Conservation (phyloP, 148 eudicot genomes). For the Cornus kousa region DNA sequence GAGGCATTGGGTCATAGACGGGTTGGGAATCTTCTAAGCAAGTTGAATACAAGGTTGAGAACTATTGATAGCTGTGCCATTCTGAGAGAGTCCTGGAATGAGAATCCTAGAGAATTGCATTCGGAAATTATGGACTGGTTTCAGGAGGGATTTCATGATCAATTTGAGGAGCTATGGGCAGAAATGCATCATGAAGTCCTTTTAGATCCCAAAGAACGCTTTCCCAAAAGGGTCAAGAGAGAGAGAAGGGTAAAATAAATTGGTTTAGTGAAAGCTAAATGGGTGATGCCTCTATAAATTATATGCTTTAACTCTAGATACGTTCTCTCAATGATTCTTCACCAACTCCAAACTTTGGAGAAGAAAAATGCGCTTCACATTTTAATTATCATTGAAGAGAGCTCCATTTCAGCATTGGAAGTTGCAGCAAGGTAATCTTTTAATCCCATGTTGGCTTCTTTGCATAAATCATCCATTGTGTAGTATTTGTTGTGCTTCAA, state of each 20-base stretch:
- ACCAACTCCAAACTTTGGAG: background rate
- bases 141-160: slow-evolving; percentile 42
- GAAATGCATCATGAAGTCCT: slow-evolving; percentile 57
- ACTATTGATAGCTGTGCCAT: slow-evolving; percentile 54
- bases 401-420: slow-evolving; percentile 29
- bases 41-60: slow-evolving; percentile 43
- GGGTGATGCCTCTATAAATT: no score
- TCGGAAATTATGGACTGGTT: slow-evolving; percentile 69
- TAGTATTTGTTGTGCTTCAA: no score
- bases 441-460: slow-evolving; percentile 65
- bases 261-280: background rate
- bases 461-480: background rate
- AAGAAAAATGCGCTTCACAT: background rate
- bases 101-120: slow-evolving; percentile 51
- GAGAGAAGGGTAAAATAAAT: slow-evolving; percentile 16
- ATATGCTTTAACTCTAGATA: no score
- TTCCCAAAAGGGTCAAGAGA: slow-evolving; percentile 27
- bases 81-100: slow-evolving; percentile 50
- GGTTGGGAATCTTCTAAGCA: slow-evolving; percentile 63
- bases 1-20: slow-evolving; percentile 66
- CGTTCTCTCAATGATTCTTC: background rate
- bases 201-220: slow-evolving; percentile 40
- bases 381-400: background rate
- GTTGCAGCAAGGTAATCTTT: slow-evolving; percentile 48
- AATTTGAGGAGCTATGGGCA: slow-evolving; percentile 60